Conservation (phyloP, 306 rosid species). For the Cyclanthera cordifolia region DNA sequence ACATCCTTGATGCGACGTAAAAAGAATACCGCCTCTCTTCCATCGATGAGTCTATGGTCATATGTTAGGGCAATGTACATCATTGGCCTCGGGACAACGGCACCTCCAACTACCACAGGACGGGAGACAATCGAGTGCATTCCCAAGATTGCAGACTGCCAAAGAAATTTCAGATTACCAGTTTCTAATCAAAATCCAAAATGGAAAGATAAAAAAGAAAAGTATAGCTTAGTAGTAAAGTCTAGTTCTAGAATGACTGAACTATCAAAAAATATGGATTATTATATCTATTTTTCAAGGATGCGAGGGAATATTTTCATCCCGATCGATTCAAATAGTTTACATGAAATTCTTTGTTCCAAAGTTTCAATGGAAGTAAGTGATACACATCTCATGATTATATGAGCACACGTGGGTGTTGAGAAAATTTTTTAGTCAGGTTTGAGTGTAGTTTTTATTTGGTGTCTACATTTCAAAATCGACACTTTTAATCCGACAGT, state of each 20-base stretch:
- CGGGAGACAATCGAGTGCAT: slow-evolving; percentile 74
- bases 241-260: neutral
- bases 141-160: slow-evolving; percentile 77
- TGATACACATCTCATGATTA: neutral
- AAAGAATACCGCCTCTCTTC: slow-evolving; percentile 85
- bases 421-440: too few relatives aligned
- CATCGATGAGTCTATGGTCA: slow-evolving; percentile 73
- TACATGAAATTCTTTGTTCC: neutral
- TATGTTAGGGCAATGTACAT: slow-evolving; percentile 76
- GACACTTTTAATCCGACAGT: too few relatives aligned
- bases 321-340: neutral
- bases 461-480: too few relatives aligned
- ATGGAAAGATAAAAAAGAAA: neutral
- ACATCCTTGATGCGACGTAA: slow-evolving; percentile 66
- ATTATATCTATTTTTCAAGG: neutral
- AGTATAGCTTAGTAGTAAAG: too few relatives aligned
- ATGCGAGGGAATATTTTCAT: neutral
- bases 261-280: neutral
- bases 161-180: slow-evolving; percentile 12
- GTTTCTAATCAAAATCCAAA: neutral
- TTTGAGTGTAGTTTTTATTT: too few relatives aligned
- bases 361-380: neutral
- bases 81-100: slow-evolving; percentile 59
- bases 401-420: too few relatives aligned
- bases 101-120: slow-evolving; percentile 59